Base-by-base conservation (phyloP, 83 land plant genomes). In the Diphasiastrum complanatum region DNA sequence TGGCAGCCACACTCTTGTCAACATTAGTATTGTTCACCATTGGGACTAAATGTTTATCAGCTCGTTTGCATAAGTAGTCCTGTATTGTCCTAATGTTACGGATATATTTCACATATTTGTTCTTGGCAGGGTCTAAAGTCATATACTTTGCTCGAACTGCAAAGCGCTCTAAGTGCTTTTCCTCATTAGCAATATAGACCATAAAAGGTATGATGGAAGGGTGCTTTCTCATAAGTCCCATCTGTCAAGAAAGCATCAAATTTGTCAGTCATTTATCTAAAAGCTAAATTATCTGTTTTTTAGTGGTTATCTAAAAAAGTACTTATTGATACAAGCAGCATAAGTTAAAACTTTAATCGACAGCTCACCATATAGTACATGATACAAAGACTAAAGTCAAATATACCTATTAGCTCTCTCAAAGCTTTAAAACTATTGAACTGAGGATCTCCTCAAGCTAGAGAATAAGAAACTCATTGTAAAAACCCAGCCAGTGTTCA, bases 191-290 rank as follows among this genome's bases (percentile, higher is more conserved):
- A 22, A 95, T 95, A 77, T 89, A 86, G 8, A 95, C 61, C 99
- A 89, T 95, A 54, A 95, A 95, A 5, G 99, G 99, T 60, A 95
- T 82, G 25, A 95, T 82, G 38, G 99, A 89, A 34, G 97, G 99
- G 62, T 95, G 99, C 75, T 89, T 95, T 75, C 84, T 95, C 99
- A 95, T 89, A 26, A 95, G 83, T 43, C 89, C 97, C 92, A 95
- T 95, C 99, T 95, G 79, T 30, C 41, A 70, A 38, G n/a, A n/a
- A n/a, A n/a, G n/a, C n/a, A n/a, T n/a, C 43, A 40, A 8, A 40
- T 16, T n/a, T n/a, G n/a, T n/a, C n/a, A n/a, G n/a, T n/a, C n/a
- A n/a, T n/a, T n/a, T n/a, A n/a, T n/a, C n/a, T n/a, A n/a, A n/a
- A n/a, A n/a, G n/a, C n/a, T n/a, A n/a, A n/a, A n/a, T n/a, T n/a